Evolutionary conservation across 1,284 basidiomycete species (phyloP), one percentile per base, ranked within the genome.

Genomic region (Testicularia cyperi): DNA sequence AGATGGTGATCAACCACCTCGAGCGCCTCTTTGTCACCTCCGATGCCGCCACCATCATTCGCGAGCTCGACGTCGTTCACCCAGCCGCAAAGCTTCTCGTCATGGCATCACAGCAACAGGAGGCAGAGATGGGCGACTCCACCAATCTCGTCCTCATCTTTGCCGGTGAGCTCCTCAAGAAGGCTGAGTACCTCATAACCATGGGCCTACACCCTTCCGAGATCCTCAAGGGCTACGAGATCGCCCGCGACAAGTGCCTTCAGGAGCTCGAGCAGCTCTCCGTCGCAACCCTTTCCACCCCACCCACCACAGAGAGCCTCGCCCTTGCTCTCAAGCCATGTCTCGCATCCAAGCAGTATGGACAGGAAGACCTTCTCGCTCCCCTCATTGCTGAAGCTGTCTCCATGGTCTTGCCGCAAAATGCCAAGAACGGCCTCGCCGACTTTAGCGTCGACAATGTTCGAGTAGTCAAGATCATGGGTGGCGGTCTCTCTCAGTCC

Each of bases 391-490:
- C 94, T 13, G 92, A 98, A 74, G 95, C 95, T 0, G 88, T 91
- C 1, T 58, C 61, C 14, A 65, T 75, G 44, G 74, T 75, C 3
- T 37, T 76, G 12, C 71, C 73, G 6, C 47, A 54, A 14, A 63
- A 52, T 79, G 92, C 35, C 83, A 49, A 45, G 62, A 53, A 41
- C 21, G 38, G 41, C 2, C 49, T 71, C 14, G 48, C 58, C 22
- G 63, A 65, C 20, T 65, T 74, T 41, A 76, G 77, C 57, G 92
- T 98, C 24, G 95, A 99, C 79, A 95, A 94, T 62, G 90, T 98
- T 1, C 86, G 94, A 16, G 92, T 99, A 15, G 95, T 98, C 74
- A 99, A 98, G 80, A 96, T 98, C 65, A 88, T 98, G 85, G 95
- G 95, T 53, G 90, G 94, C 34, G 88, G 83, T 67, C 80, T 98